Base-by-base conservation (phyloP, 163 green algal genomes). In the Volvox carteri region DNA sequence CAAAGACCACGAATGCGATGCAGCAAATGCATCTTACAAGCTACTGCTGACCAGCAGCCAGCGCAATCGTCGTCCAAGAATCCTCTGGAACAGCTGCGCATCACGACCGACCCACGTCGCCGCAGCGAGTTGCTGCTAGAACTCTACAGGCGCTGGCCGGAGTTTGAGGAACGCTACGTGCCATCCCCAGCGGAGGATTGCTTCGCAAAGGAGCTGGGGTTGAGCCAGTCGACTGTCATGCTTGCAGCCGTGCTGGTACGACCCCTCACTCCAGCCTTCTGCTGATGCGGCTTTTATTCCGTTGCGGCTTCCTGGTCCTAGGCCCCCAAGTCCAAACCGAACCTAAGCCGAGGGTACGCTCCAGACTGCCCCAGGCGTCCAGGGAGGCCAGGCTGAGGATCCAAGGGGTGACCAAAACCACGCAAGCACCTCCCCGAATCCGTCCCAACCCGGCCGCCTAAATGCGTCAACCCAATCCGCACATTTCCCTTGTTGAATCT, bases 171-270 rank as follows among this genome's bases (percentile, higher is more conserved):
- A 46, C 65, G 9, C 8, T 87, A 87, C 46, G 18, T 44, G 30
- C 80, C 80, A 8, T 56, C 80, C 0, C 62, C 62, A 0, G 80
- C 80, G 11, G 80, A 87, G 65, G 16, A 46, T 30, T 41, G 4
- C 1, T 33, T 87, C 4, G 44, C 80, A 0, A 8, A 56, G 19
- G 80, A 87, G 62, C 67, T 87, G 46, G 65, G 65, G 6, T 19
- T 87, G 62, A 33, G 33, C 8, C 80, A 54, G 44, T 72, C 65
- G 2, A 58, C 80, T 0, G 80, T 87, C 16, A 87, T 87, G 80
- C 80, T 87, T 33, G 80, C 80, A 18, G 80, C 80, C 5, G 80
- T 87, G 60, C 80, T 78, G 80, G 80, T 87, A 33, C n/a, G n/a
- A n/a, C n/a, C n/a, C n/a, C n/a, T n/a, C n/a, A n/a, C n/a, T n/a